Evolutionary conservation across 768 basidiomycete species (phyloP).

Genomic region (Podaxis carcinomalis): DNA sequence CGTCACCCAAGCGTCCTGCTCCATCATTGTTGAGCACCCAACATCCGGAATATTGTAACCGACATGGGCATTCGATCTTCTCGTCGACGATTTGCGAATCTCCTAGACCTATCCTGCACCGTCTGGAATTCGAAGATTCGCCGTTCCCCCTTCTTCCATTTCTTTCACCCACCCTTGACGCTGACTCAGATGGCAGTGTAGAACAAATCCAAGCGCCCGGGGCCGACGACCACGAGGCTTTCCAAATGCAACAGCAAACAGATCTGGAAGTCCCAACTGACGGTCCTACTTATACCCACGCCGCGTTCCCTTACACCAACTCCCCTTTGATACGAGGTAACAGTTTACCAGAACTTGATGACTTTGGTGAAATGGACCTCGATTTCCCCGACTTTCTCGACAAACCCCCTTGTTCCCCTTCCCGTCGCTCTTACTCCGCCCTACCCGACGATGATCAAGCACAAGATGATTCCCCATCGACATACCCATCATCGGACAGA

Average conservation of each 20-base stretch:
- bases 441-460: slow-evolving; percentile 1
- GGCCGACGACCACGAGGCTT: neutral
- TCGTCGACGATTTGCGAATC: neutral
- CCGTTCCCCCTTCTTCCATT: neutral
- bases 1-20: neutral
- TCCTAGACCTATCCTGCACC: neutral
- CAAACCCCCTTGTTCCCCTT: slow-evolving; percentile 2
- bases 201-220: neutral
- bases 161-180: neutral
- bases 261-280: neutral
- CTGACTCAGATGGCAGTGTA: neutral
- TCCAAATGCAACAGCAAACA: neutral
- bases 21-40: neutral
- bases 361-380: neutral
- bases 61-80: neutral
- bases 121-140: neutral
- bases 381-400: neutral
- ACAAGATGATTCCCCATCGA: neutral
- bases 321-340: neutral
- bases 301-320: neutral
- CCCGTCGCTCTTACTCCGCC: slow-evolving; percentile 1
- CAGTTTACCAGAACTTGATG: slow-evolving; percentile 1
- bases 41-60: neutral
- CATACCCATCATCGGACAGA: neutral
- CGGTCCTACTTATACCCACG: neutral